Percentiles rank a stretch among this genome's conserved stretches.
Conservation (phyloP, 768 basidiomycete species). For the Russula foetens region DNA sequence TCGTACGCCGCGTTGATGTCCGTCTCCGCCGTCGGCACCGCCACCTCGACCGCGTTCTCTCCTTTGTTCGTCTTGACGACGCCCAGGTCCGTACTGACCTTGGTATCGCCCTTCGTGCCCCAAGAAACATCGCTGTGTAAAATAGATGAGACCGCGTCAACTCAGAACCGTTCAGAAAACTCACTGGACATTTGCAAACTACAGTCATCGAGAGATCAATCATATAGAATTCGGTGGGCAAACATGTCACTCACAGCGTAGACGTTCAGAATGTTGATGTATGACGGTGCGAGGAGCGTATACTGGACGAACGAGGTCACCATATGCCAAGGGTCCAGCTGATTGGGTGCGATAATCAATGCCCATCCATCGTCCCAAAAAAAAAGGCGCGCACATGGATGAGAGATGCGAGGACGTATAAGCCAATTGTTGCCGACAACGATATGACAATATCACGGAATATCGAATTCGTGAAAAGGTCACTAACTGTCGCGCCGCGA, state of each 20-base stretch:
- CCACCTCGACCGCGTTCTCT: slow-evolving; percentile 80
- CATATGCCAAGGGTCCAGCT: slow-evolving; percentile 99
- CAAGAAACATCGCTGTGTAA: slow-evolving; percentile 74
- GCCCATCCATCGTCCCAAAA: slow-evolving; percentile 8
- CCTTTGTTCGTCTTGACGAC: slow-evolving; percentile 58
- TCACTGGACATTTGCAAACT: slow-evolving; percentile 79
- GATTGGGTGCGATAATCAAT: background rate
- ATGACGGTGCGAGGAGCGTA: slow-evolving; percentile 85
- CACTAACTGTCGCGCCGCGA: slow-evolving; percentile 41
- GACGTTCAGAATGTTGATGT: slow-evolving; percentile 89
- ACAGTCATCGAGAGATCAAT: background rate
- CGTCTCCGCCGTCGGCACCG: slow-evolving; percentile 77
- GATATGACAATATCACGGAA: slow-evolving; percentile 86
- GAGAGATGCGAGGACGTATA: slow-evolving; percentile 78
- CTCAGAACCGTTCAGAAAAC: slow-evolving; percentile 10
- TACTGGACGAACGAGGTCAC: slow-evolving; percentile 95
- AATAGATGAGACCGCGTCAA: background rate
- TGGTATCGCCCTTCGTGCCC: slow-evolving; percentile 96
- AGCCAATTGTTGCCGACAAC: slow-evolving; percentile 76
- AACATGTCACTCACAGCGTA: slow-evolving; percentile 50
- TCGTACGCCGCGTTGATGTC: slow-evolving; percentile 89
- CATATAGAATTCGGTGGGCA: background rate
- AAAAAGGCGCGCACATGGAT: slow-evolving; percentile 61
- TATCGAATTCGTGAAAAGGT: slow-evolving; percentile 68
- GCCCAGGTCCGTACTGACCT: slow-evolving; percentile 76